phyloP scores from a whole-genome alignment of 805 yeast species.

The Debaryomyces tyrocola region DNA sequence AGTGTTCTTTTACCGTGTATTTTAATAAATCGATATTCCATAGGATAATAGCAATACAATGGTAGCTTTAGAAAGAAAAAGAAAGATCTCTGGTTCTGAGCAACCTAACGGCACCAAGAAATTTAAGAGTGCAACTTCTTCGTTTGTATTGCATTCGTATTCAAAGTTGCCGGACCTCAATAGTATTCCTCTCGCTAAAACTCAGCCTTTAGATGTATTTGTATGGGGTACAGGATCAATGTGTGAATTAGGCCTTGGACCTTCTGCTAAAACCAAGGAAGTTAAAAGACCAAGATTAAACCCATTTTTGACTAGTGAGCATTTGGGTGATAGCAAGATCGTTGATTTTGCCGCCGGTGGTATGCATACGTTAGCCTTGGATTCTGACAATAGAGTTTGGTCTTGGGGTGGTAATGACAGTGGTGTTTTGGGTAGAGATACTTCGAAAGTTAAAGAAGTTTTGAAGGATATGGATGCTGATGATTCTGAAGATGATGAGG shows the following conservation, averaged over 20 bases:
- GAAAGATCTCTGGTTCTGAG: conserved; percentile 16
- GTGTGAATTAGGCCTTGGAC: conserved; percentile 98
- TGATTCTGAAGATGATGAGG: conserved; percentile 55
- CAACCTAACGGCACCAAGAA: conserved; percentile 20
- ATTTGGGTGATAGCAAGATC: conserved; percentile 53
- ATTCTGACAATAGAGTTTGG: conserved; percentile 78
- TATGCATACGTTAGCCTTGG: conserved; percentile 87
- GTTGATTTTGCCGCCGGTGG: conserved; percentile 95
- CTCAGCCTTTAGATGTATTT: conserved; percentile 67
- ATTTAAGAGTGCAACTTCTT: conserved; percentile 29
- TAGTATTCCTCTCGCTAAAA: conserved; percentile 33
- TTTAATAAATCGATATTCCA: conserved; percentile 1
- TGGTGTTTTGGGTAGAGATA: conserved; percentile 86
- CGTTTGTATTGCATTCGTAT: conserved; percentile 50
- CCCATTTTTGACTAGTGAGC: conserved; percentile 62
- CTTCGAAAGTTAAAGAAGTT: conserved; percentile 59
- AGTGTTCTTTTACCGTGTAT: not conserved
- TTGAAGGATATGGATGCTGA: conserved; percentile 64
- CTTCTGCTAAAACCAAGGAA: conserved; percentile 85
- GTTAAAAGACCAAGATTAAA: conserved; percentile 95
- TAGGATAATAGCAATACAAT: conserved; percentile 16
- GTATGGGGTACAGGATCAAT: conserved; percentile 97
- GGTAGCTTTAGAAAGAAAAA: conserved; percentile 47
- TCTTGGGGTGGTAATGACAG: conserved; percentile 98
- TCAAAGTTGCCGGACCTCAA: conserved; percentile 49